These are phyloP conservation scores for Fusarium devonianum DNA, from an alignment of 2,329 filamentous ascomycete species.

Conservation along the genomic window DNA sequence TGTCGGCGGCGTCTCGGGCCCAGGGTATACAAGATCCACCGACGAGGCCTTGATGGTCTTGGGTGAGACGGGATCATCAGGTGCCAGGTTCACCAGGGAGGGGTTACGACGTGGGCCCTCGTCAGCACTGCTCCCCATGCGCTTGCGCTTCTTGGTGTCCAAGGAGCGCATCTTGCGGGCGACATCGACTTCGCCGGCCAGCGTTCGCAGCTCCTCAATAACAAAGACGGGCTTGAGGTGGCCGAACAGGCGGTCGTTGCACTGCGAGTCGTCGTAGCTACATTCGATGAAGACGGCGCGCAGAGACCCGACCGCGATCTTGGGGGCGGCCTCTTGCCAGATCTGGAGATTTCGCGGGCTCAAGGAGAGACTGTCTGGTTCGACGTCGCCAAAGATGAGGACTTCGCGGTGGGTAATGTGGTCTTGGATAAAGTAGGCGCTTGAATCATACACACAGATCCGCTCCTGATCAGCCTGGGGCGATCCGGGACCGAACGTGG, in stretches of 20 bases:
- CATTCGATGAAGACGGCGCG: constrained; percentile 93
- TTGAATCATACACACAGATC: constrained; percentile 81
- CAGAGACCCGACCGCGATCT: constrained; percentile 75
- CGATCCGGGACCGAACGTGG: constrained; percentile 36
- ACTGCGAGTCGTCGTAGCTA: constrained; percentile 84
- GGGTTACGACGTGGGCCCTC: constrained; percentile 36
- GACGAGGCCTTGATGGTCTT: constrained; percentile 51
- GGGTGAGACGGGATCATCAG: constrained; percentile 61
- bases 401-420: constrained; percentile 75
- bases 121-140: constrained; percentile 49
- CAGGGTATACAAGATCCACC: constrained; percentile 22
- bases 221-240: constrained; percentile 87
- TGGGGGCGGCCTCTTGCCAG: constrained; percentile 89
- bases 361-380: constrained; percentile 85
- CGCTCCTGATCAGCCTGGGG: constrained; percentile 51
- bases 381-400: constrained; percentile 93
- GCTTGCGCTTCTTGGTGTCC: constrained; percentile 70
- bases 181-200: constrained; percentile 75
- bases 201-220: constrained; percentile 75
- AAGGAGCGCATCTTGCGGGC: constrained; percentile 48
- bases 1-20: constrained; percentile 52
- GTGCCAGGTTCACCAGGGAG: constrained; percentile 26
- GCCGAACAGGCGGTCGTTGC: constrained; percentile 81
- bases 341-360: constrained; percentile 81
- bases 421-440: constrained; percentile 91